Base-by-base conservation (phyloP, 2,329 filamentous ascomycete genomes). In the Podosphaera leucotricha region DNA sequence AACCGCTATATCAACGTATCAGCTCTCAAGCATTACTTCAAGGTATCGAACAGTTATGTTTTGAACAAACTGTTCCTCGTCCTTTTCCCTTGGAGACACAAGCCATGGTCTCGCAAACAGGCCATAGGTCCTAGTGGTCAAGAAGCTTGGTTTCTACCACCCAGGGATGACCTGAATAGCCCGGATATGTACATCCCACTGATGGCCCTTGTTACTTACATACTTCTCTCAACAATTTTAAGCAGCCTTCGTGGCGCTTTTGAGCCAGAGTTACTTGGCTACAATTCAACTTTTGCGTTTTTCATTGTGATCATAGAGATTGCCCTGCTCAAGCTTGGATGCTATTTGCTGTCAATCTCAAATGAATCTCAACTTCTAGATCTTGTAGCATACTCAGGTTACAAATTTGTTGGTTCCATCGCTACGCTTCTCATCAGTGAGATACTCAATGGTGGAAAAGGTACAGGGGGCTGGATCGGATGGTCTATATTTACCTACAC, bases 141-240 rank as follows among this genome's bases (percentile, higher is more conserved):
- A 54, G 76, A 80, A 50, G 74, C 74, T 39, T 78, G 77, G 67
- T 98, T 90, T 62, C 71, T 94, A 6, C 84, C 90, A 4, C 90
- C 90, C 2, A 72, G 90, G 50, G 87, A 98, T 61, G 90, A 98
- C 58, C 69, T 95, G 61, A 98, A 98, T 64, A 92, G 84, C 51
- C 90, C 92, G 15, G 90, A 98, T 63, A 95, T 98, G 86, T 98
- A 98, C 65, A 98, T 98, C 55, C 86, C 86, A 47, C 80, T 92
- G 56, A 98, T 98, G 90, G 87, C 90, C 1, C 68, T 98, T 44
- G 85, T 95, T 40, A 98, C 90, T 20, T 98, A 98, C 62, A 92
- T 98, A 51, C 77, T 98, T 28, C 72, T 98, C 10, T 92, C 83
- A 4, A 90, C 87, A 0, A 70, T 95, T 37, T 70, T 98, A 45